Conservation (phyloP, 1,139 yeast genomes). For the Dujonia santamariae region DNA sequence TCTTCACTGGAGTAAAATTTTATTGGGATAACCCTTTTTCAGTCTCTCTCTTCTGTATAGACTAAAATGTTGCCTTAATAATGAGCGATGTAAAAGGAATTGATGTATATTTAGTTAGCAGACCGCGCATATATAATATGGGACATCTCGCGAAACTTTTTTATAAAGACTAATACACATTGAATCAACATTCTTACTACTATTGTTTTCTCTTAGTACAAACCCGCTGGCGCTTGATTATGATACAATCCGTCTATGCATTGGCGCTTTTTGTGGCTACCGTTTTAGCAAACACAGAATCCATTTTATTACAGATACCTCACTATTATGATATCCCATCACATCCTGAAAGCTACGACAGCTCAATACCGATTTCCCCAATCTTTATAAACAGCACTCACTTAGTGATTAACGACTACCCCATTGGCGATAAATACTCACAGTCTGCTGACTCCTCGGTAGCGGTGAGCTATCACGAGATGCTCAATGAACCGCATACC, state of each 20-base stretch:
- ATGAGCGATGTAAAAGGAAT: no score
- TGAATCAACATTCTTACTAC: no score
- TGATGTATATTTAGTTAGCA: no score
- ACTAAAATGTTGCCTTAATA: no score
- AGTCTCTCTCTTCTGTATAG: no score
- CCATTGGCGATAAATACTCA: slow-evolving; percentile 18
- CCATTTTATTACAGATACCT: slow-evolving; percentile 30
- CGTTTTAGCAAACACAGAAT: slow-evolving; percentile 39
- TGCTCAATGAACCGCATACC: slow-evolving; percentile 13
- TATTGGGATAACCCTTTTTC: no score
- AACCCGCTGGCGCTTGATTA: no score
- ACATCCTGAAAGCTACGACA: slow-evolving; percentile 11
- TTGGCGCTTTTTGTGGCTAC: no score
- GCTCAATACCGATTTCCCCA: slow-evolving; percentile 5
- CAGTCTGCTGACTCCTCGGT: background rate
- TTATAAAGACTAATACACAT: background rate
- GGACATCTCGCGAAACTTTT: background rate
- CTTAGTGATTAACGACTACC: slow-evolving; percentile 25
- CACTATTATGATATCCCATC: slow-evolving; percentile 33
- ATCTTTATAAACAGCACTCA: slow-evolving; percentile 24
- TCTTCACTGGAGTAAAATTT: no score
- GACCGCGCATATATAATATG: no score
- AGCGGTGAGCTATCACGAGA: slow-evolving; percentile 1
- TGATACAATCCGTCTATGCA: no score
- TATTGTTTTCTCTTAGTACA: no score